These are phyloP conservation scores for Ophiostoma novo-ulmi DNA, from an alignment of 2,329 filamentous ascomycete genomes.

Conservation along the genomic window DNA sequence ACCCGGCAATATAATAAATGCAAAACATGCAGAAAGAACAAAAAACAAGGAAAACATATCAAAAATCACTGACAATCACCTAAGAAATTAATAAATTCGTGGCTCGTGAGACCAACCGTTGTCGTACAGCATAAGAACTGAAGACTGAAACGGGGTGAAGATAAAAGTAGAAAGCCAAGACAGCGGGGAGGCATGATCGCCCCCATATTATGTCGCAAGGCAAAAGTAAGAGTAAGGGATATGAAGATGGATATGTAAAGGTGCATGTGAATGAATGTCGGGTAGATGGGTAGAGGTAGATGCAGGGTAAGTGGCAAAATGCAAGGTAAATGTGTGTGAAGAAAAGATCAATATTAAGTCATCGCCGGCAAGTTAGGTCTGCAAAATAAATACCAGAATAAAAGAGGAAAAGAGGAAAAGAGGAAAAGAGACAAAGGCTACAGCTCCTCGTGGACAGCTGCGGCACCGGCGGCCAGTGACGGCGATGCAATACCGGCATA, in stretches of 20 bases:
- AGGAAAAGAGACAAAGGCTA: constrained; percentile 24
- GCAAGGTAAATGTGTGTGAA: neutral
- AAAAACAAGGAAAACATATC: neutral
- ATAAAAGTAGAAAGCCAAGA: neutral
- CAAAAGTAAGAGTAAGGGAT: neutral
- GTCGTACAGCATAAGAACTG: neutral
- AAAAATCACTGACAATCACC: neutral
- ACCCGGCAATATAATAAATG: neutral
- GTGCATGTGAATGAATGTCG: neutral
- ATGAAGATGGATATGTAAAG: neutral
- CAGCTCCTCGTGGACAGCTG: constrained; percentile 33
- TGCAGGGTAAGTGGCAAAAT: neutral
- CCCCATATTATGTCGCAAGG: neutral
- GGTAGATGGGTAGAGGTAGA: neutral
- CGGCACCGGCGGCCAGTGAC: neutral
- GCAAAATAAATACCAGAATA: neutral
- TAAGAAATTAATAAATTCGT: neutral
- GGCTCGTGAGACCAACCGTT: constrained; percentile 1
- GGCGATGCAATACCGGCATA: constrained; percentile 27
- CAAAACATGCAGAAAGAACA: neutral
- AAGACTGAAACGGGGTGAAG: neutral
- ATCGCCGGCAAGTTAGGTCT: constrained; percentile 6
- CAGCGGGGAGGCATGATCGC: neutral
- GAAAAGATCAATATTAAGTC: neutral
- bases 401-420: neutral